Conservation (phyloP, 2,329 filamentous ascomycete genomes). For the Oidium heveae region DNA sequence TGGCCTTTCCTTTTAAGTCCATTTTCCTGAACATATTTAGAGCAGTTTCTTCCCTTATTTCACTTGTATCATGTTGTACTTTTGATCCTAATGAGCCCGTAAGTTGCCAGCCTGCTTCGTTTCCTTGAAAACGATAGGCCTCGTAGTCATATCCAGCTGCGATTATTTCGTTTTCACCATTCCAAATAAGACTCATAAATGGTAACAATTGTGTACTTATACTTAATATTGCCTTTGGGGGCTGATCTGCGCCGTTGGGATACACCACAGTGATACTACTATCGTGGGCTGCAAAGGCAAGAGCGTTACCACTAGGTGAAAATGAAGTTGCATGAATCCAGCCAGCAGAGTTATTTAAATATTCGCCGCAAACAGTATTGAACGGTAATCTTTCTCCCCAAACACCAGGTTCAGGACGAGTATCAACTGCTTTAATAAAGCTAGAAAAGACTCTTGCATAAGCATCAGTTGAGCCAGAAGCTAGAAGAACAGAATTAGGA, state of each 20-base stretch:
- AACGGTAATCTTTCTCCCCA: slow-evolving; percentile 95
- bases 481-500: slow-evolving; percentile 85
- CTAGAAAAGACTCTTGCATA: slow-evolving; percentile 85
- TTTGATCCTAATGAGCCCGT: slow-evolving; percentile 62
- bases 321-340: slow-evolving; percentile 92
- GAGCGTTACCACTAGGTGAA: slow-evolving; percentile 73
- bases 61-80: slow-evolving; percentile 16
- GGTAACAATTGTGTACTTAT: slow-evolving; percentile 76
- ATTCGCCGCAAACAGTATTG: slow-evolving; percentile 96
- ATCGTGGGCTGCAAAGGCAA: slow-evolving; percentile 86
- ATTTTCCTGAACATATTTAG: slow-evolving; percentile 98
- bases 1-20: slow-evolving; percentile 84
- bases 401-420: slow-evolving; percentile 57
- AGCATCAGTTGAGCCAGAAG: slow-evolving; percentile 88
- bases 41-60: slow-evolving; percentile 65
- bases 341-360: slow-evolving; percentile 79
- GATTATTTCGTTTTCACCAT: slow-evolving; percentile 73
- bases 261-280: slow-evolving; percentile 95
- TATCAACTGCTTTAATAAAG: slow-evolving; percentile 89
- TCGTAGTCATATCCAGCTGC: slow-evolving; percentile 81
- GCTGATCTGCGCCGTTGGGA: slow-evolving; percentile 70
- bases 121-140: slow-evolving; percentile 69
- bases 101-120: slow-evolving; percentile 59
- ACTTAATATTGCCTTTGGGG: slow-evolving; percentile 71
- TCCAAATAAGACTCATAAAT: slow-evolving; percentile 86